Evolutionary conservation across 345 rosid species (phyloP).

Genomic region (Populus simonii): DNA sequence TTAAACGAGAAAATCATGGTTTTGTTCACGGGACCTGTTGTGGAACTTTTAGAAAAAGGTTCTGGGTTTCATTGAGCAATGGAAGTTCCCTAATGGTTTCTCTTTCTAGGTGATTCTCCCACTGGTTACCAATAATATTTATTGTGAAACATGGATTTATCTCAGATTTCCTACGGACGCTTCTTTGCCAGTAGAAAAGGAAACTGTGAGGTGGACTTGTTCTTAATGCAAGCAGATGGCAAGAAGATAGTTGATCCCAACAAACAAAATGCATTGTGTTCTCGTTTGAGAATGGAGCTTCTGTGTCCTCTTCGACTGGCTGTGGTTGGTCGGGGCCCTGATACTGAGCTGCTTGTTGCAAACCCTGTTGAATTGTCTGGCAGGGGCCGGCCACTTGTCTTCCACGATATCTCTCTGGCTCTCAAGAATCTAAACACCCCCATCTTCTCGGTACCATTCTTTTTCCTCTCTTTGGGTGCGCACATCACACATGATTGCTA

Average conservation of each 20-base stretch:
- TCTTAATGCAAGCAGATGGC: constrained; percentile 60
- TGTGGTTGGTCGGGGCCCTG: constrained; percentile 62
- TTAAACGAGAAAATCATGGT: neutral
- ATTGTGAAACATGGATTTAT: neutral
- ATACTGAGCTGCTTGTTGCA: constrained; percentile 63
- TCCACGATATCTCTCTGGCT: constrained; percentile 60
- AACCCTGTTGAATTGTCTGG: constrained; percentile 72
- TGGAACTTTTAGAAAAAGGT: neutral
- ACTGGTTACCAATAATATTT: neutral
- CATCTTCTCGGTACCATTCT: constrained; percentile 52
- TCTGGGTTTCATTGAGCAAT: neutral
- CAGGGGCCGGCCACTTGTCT: constrained; percentile 71
- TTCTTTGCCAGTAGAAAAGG: constrained; percentile 46
- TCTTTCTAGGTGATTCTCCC: neutral
- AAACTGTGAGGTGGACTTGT: constrained; percentile 54
- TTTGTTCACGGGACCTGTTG: neutral
- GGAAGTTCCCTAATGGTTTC: neutral
- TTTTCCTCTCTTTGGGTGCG: neutral
- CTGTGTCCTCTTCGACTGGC: constrained; percentile 55
- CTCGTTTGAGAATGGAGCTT: constrained; percentile 64
- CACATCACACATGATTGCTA: neutral
- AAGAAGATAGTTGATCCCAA: constrained; percentile 57
- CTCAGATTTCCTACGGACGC: constrained; percentile 63
- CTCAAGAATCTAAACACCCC: constrained; percentile 39
- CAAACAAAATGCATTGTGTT: constrained; percentile 53